Evolutionary conservation across 2,329 filamentous ascomycete genomes (phyloP).

Genomic region (Chaetomium strumarium): DNA sequence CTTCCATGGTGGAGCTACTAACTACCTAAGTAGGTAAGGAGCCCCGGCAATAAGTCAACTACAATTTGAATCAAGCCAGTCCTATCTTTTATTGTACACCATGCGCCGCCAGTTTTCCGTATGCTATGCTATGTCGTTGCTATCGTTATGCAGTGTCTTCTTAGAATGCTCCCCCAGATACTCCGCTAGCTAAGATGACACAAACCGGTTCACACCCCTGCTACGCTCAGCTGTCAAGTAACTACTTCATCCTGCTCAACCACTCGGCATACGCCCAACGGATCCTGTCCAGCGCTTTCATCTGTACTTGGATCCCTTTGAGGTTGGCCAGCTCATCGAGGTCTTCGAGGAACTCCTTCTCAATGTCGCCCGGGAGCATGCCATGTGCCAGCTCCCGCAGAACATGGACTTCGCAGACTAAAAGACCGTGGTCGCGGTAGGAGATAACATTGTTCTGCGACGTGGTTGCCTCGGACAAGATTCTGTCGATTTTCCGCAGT

Average conservation of each 20-base stretch:
- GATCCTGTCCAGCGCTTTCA: slow-evolving; percentile 73
- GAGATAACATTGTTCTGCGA: slow-evolving; percentile 69
- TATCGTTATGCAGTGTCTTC: no score
- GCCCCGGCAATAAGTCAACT: no score
- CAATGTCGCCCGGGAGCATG: slow-evolving; percentile 67
- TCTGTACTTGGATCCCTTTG: slow-evolving; percentile 70
- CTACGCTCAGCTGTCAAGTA: neutral
- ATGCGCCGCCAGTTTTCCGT: no score
- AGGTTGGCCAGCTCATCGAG: slow-evolving; percentile 80
- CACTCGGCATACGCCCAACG: slow-evolving; percentile 86
- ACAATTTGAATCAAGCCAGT: no score
- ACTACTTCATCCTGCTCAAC: slow-evolving; percentile 37
- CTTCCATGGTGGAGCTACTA: no score
- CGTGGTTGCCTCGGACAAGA: slow-evolving; percentile 62
- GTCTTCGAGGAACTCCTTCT: slow-evolving; percentile 83
- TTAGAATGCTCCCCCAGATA: neutral
- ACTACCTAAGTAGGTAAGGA: no score
- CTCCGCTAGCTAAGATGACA: neutral
- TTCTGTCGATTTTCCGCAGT: slow-evolving; percentile 81
- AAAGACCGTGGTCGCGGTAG: slow-evolving; percentile 86
- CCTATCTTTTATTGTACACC: no score
- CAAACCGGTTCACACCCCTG: neutral
- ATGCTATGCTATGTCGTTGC: no score
- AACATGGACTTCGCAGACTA: slow-evolving; percentile 85
- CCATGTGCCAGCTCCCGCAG: slow-evolving; percentile 62